Conservation (phyloP, 2,329 filamentous ascomycete species). For the Allantophomopsis lycopodina region DNA sequence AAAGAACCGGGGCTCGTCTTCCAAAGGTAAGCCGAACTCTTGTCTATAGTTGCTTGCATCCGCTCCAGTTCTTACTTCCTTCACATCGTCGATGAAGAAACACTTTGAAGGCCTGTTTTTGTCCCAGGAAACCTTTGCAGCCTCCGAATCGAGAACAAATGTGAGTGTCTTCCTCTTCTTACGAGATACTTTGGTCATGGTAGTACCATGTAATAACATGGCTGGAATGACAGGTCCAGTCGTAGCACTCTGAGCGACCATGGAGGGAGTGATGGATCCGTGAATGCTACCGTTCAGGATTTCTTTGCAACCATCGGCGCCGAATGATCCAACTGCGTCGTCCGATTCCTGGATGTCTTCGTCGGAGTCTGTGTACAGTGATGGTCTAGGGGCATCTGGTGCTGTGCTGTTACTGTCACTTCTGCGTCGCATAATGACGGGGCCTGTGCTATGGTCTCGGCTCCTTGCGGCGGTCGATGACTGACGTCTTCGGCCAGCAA, state of each 20-base stretch:
- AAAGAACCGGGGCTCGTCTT: slow-evolving; percentile 64
- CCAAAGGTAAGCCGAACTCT: slow-evolving; percentile 59
- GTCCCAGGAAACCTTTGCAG: slow-evolving; percentile 84
- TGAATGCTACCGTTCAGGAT: slow-evolving; percentile 33
- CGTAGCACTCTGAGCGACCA: slow-evolving; percentile 19
- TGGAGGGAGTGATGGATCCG: slow-evolving; percentile 20
- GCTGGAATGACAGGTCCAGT: slow-evolving; percentile 61
- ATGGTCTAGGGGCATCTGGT: slow-evolving; percentile 30
- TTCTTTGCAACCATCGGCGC: slow-evolving; percentile 29
- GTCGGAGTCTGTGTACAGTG: slow-evolving; percentile 37
- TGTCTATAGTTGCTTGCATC: slow-evolving; percentile 84
- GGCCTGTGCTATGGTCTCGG: slow-evolving; percentile 79
- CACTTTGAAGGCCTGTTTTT: slow-evolving; percentile 63
- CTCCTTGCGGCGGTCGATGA: slow-evolving; percentile 66
- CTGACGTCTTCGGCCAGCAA: slow-evolving; percentile 54
- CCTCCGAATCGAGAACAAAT: slow-evolving; percentile 64
- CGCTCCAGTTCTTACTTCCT: slow-evolving; percentile 70
- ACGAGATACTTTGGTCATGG: slow-evolving; percentile 72
- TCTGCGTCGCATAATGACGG: slow-evolving; percentile 72
- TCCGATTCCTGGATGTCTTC: slow-evolving; percentile 37
- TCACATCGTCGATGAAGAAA: slow-evolving; percentile 91
- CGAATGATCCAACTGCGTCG: slow-evolving; percentile 28
- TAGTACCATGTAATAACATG: slow-evolving; percentile 64
- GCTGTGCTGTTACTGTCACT: slow-evolving; percentile 78
- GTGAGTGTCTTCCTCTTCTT: slow-evolving; percentile 64